Percentiles rank a stretch among this genome's conserved stretches.
phyloP scores from a whole-genome alignment of 495 filamentous ascomycete genomes.

The Hypoxylon subgilvum region DNA sequence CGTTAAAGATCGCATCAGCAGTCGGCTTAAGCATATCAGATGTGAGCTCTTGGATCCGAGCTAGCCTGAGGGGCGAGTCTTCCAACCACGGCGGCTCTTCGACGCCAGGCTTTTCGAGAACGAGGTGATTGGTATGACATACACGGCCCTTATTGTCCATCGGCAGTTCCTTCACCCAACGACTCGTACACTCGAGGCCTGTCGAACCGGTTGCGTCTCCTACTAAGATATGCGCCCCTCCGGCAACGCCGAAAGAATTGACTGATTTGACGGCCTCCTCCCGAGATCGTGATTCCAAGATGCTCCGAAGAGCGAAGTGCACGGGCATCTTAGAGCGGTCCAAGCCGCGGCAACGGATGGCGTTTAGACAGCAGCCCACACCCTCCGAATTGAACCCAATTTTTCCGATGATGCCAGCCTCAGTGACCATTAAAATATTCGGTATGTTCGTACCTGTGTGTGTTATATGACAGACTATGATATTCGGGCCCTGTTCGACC shows the following conservation, averaged over 20 bases:
- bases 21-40: conserved; percentile 35
- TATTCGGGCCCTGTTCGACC: conserved; percentile 60
- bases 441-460: conserved; percentile 35
- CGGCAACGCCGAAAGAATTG: conserved; percentile 62
- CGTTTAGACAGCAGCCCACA: conserved; percentile 72
- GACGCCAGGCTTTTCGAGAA: conserved; percentile 46
- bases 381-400: conserved; percentile 69
- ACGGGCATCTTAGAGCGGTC: conserved; percentile 62
- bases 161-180: conserved; percentile 57
- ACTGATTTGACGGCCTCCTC: conserved; percentile 58
- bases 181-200: conserved; percentile 65
- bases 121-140: conserved; percentile 69
- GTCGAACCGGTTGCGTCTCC: conserved; percentile 60
- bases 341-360: conserved; percentile 65
- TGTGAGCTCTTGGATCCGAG: conserved; percentile 52
- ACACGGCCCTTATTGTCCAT: conserved; percentile 57
- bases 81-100: conserved; percentile 59
- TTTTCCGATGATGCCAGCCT: conserved; percentile 76
- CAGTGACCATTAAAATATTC: conserved; percentile 51
- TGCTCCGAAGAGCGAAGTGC: conserved; percentile 66
- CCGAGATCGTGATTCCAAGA: conserved; percentile 61
- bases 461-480: conserved; percentile 56
- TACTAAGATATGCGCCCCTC: conserved; percentile 66
- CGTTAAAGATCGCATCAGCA: conserved; percentile 21
- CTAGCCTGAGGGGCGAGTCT: conserved; percentile 60